Evolutionary conservation across 805 yeast species (phyloP).

Genomic region (Ogataea nakhonphanomensis): DNA sequence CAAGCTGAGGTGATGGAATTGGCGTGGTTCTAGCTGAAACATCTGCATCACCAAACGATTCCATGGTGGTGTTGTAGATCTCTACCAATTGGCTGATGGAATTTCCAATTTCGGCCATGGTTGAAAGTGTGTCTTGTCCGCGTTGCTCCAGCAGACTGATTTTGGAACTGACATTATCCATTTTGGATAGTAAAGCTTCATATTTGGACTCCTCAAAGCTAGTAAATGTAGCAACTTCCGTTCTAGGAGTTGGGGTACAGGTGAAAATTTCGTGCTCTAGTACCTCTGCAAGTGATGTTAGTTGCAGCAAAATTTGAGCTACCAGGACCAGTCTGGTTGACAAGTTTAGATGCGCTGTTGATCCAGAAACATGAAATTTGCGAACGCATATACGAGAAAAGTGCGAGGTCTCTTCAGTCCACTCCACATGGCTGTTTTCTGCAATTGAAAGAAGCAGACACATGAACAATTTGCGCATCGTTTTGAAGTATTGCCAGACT

Average conservation of each 20-base stretch:
- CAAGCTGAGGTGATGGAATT: constrained; percentile 8
- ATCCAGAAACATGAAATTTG: constrained; percentile 16
- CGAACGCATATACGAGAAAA: constrained; percentile 15
- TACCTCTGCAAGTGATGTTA: constrained; percentile 10
- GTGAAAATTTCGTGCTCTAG: constrained; percentile 15
- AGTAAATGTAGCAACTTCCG: too few relatives aligned
- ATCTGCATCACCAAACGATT: neutral
- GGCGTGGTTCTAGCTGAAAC: neutral
- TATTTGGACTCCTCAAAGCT: constrained; percentile 2
- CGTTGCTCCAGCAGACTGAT: constrained; percentile 20
- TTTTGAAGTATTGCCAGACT: constrained; percentile 17
- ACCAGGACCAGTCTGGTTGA: constrained; percentile 16
- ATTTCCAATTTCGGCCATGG: constrained; percentile 13
- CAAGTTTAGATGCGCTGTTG: neutral
- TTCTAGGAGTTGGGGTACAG: neutral
- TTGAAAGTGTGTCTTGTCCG: constrained; percentile 12
- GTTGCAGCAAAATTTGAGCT: constrained; percentile 14
- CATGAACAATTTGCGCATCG: constrained; percentile 22
- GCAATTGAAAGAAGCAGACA: constrained; percentile 24
- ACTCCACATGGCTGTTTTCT: constrained; percentile 9
- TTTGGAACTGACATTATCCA: constrained; percentile 17
- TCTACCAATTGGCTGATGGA: constrained; percentile 16
- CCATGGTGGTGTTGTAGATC: constrained; percentile 10
- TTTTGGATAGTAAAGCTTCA: constrained; percentile 10
- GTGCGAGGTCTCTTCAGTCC: constrained; percentile 6